phyloP scores from a whole-genome alignment of 306 rosid species.

The Styphnolobium japonicum region DNA sequence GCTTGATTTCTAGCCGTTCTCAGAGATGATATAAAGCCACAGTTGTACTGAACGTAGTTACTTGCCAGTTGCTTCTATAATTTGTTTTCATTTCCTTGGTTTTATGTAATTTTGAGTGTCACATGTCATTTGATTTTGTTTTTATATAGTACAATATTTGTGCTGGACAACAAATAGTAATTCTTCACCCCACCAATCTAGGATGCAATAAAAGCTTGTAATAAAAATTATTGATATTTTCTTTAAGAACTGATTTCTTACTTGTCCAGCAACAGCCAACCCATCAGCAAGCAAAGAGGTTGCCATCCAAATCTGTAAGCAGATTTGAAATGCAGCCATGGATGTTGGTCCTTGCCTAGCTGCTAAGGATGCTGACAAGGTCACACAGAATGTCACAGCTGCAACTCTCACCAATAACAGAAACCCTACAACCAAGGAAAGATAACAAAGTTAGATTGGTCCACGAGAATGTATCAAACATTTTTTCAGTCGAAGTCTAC shows the following conservation, averaged over 20 bases:
- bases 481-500: neutral
- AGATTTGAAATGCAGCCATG: slow-evolving; percentile 91
- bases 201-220: neutral
- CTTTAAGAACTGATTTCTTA: slow-evolving; percentile 16
- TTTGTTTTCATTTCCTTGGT: neutral
- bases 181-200: neutral
- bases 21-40: neutral
- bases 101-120: neutral
- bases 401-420: slow-evolving; percentile 67
- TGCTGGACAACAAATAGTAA: neutral
- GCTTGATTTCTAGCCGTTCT: neutral
- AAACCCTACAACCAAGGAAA: slow-evolving; percentile 44
- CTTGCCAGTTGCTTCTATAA: neutral
- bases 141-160: neutral
- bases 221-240: neutral
- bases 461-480: neutral
- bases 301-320: slow-evolving; percentile 92
- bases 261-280: slow-evolving; percentile 93
- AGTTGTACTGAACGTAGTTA: neutral
- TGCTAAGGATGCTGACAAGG: slow-evolving; percentile 77
- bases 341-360: slow-evolving; percentile 76
- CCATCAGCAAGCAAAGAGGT: slow-evolving; percentile 86
- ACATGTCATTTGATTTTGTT: neutral
- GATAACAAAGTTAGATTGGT: neutral
- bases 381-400: slow-evolving; percentile 87